These are phyloP conservation scores for Tetracladium maxilliforme DNA, from an alignment of 2,329 filamentous ascomycete species.

Conservation along the genomic window DNA sequence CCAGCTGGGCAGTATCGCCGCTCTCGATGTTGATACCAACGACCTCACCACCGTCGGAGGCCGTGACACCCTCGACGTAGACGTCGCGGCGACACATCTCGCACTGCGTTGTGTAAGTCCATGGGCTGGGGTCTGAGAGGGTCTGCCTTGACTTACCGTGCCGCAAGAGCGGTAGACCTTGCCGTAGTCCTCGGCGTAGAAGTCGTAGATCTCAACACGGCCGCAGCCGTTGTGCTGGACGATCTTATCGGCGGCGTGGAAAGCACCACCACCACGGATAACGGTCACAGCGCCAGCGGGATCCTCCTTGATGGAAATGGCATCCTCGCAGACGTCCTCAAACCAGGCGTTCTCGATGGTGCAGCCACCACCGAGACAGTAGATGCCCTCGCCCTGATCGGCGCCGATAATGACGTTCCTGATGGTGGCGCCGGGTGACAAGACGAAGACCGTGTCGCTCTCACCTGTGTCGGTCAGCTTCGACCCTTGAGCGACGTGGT, in stretches of 20 bases:
- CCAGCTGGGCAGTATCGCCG: slow-evolving; percentile 19
- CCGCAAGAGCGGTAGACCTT: slow-evolving; percentile 35
- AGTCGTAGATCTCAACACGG: slow-evolving; percentile 18
- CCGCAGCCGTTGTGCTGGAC: slow-evolving; percentile 19
- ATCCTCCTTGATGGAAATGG: slow-evolving; percentile 16
- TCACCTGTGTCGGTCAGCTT: slow-evolving; percentile 8
- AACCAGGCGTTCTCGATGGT: slow-evolving; percentile 29
- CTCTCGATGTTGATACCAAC: slow-evolving; percentile 36
- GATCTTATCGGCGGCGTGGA: slow-evolving; percentile 17
- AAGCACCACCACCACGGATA: slow-evolving; percentile 19
- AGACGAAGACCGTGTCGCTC: slow-evolving; percentile 32
- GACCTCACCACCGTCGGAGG: slow-evolving; percentile 22
- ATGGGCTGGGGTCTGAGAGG: background rate
- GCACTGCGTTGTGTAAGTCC: slow-evolving; percentile 5
- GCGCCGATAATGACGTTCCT: slow-evolving; percentile 37
- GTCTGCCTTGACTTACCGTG: too few relatives aligned
- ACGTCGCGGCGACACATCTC: slow-evolving; percentile 23
- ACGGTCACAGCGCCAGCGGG: slow-evolving; percentile 11
- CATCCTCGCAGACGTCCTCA: slow-evolving; percentile 23
- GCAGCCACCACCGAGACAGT: slow-evolving; percentile 30
- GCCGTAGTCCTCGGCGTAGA: slow-evolving; percentile 25
- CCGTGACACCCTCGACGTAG: slow-evolving; percentile 25
- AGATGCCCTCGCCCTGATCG: slow-evolving; percentile 32
- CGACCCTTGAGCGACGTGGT: too few relatives aligned
- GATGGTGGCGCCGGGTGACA: slow-evolving; percentile 31